Evolutionary conservation across 164 flowering plant species (phyloP), one percentile per base, ranked within the genome.

Genomic region (Berberis vulgaris): DNA sequence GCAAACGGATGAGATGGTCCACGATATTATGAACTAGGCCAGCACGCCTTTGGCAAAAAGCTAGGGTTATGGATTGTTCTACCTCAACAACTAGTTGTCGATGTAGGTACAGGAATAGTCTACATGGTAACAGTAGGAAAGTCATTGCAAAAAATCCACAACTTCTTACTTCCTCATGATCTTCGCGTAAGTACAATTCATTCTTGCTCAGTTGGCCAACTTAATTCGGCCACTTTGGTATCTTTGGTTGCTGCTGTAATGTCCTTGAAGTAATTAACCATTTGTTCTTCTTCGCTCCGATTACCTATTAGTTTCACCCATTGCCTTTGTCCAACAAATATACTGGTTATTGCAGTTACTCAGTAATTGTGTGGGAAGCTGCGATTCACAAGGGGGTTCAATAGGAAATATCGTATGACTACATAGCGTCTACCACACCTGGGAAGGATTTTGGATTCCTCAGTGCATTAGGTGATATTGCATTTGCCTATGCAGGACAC

Each of bases 401-500:
- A 70, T 67, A 74, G 26, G 69, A 73, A 40, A 82, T 79, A 56
- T 38, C 69, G 0, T 84, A 84, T 56, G 66, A 72, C 4, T 63
- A 69, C 8, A 73, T 54, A 56, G 68, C 76, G 12, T 41, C 71
- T 7, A 76, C 74, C 49, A 60, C 69, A 0, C 39, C 78, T 1
- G 26, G 85, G 82, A 12, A 72, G 47, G 0, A 65, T 80, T 42
- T 81, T 85, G 43, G 50, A 62, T 61, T 83, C 75, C 76, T 85
- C 4, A 76, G 76, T 67, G 89, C 84, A 1, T 62, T 87, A 52
- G 89, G 86, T 1, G 78, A 78, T 57, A 78, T 87, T 3, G 89
- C 83, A 39, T 87, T 87, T 45, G 88, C 89, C 50, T 87, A 71
- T 76, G 93, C 86, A 10, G 89, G 84, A 2, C 90, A 85, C 71